phyloP scores from a whole-genome alignment of 306 rosid genomes.

The Arachis hypogaea region DNA sequence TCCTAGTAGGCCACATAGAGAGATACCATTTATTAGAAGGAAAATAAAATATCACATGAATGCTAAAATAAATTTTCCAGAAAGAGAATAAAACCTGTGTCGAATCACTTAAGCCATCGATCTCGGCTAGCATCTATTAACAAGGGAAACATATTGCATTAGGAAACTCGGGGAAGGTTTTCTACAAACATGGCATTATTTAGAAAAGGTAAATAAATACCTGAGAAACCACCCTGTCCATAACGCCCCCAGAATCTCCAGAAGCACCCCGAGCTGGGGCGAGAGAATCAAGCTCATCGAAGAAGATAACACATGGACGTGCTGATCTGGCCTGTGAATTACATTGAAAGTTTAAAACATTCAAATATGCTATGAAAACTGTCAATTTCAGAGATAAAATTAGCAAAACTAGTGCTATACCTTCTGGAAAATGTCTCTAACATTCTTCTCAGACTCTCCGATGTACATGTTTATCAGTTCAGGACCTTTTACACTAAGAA shows the following conservation, averaged over 20 bases:
- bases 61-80: slow-evolving; percentile 20
- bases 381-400: slow-evolving; percentile 11
- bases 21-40: slow-evolving; percentile 37
- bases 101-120: slow-evolving; percentile 91
- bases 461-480: slow-evolving; percentile 97
- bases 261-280: slow-evolving; percentile 99
- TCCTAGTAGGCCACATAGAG: slow-evolving; percentile 58
- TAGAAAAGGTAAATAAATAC: slow-evolving; percentile 45
- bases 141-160: slow-evolving; percentile 34
- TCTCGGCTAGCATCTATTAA: slow-evolving; percentile 94
- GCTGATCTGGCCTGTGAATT: slow-evolving; percentile 84
- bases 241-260: slow-evolving; percentile 96
- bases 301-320: slow-evolving; percentile 95
- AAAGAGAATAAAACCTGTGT: slow-evolving; percentile 61
- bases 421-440: slow-evolving; percentile 90
- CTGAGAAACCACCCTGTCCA: slow-evolving; percentile 99
- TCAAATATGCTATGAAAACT: slow-evolving; percentile 30
- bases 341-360: slow-evolving; percentile 8
- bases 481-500: slow-evolving; percentile 96
- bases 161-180: slow-evolving; percentile 33
- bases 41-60: slow-evolving; percentile 23
- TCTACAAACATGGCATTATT: slow-evolving; percentile 10
- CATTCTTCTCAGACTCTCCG: slow-evolving; percentile 97
- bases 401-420: slow-evolving; percentile 45
- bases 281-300: slow-evolving; percentile 95